Conservation (phyloP, 2,329 filamentous ascomycete genomes). For the Cladosporium sp. region DNA sequence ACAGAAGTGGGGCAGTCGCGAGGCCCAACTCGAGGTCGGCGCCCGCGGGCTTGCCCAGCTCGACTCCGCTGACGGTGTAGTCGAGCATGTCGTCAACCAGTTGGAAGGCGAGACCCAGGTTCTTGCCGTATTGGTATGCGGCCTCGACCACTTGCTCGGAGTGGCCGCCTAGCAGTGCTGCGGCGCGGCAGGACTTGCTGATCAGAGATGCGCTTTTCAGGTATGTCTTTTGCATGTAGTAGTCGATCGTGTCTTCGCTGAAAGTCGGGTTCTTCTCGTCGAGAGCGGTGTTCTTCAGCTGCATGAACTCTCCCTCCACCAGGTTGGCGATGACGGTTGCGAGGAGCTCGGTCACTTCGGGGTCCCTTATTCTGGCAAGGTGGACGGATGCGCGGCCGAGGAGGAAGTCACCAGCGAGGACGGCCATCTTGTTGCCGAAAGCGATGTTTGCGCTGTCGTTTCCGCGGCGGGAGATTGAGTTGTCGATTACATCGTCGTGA, state of each 20-base stretch:
- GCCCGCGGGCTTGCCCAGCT: slow-evolving; percentile 90
- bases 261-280: slow-evolving; percentile 81
- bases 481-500: slow-evolving; percentile 97
- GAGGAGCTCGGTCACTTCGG: slow-evolving; percentile 89
- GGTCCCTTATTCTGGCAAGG: slow-evolving; percentile 80
- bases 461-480: slow-evolving; percentile 77
- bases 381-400: slow-evolving; percentile 90
- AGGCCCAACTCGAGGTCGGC: slow-evolving; percentile 90
- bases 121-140: slow-evolving; percentile 87
- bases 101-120: slow-evolving; percentile 91
- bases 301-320: slow-evolving; percentile 99
- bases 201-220: slow-evolving; percentile 94
- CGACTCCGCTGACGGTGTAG: slow-evolving; percentile 78
- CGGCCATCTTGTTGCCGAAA: slow-evolving; percentile 99
- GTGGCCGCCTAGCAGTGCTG: slow-evolving; percentile 77
- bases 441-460: slow-evolving; percentile 85
- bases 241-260: slow-evolving; percentile 82
- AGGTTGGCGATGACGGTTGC: slow-evolving; percentile 96
- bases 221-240: slow-evolving; percentile 98
- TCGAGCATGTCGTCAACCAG: slow-evolving; percentile 97
- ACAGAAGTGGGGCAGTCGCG: slow-evolving; percentile 87
- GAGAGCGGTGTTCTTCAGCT: slow-evolving; percentile 88
- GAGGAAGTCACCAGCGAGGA: slow-evolving; percentile 93
- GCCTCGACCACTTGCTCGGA: slow-evolving; percentile 78
- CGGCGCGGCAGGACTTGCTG: slow-evolving; percentile 88